These are phyloP conservation scores for Amanita pseudoporphyria DNA, from an alignment of 768 basidiomycete genomes.

Conservation along the genomic window DNA sequence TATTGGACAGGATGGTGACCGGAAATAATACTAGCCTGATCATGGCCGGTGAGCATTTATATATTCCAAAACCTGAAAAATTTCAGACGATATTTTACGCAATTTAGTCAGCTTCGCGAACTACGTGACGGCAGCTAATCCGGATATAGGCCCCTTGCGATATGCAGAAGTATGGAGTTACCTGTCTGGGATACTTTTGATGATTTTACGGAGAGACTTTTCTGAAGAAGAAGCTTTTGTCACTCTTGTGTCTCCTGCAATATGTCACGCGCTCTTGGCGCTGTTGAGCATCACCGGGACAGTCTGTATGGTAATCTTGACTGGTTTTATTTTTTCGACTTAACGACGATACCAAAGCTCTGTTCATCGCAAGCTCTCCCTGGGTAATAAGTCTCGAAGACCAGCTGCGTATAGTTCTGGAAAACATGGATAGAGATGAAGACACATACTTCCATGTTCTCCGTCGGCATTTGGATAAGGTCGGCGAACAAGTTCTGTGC, in stretches of 20 bases:
- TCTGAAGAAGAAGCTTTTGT: constrained; percentile 42
- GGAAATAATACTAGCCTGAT: neutral
- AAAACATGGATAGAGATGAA: neutral
- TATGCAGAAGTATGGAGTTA: constrained; percentile 46
- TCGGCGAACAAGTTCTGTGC: neutral
- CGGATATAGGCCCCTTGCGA: constrained; percentile 24
- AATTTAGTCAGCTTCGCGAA: constrained; percentile 36
- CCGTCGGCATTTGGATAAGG: neutral
- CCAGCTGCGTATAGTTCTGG: constrained; percentile 24
- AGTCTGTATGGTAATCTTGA: constrained; percentile 16
- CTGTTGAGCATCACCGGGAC: constrained; percentile 21
- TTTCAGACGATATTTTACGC: neutral
- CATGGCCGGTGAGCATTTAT: neutral
- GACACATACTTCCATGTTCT: neutral
- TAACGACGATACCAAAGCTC: constrained; percentile 11
- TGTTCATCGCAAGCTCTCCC: constrained; percentile 29
- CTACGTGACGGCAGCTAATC: constrained; percentile 25
- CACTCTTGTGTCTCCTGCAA: constrained; percentile 33
- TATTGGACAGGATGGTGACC: neutral
- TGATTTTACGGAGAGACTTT: constrained; percentile 37
- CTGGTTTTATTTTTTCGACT: neutral
- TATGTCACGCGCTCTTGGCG: constrained; percentile 39
- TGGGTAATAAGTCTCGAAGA: constrained; percentile 40
- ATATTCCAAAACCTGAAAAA: neutral
- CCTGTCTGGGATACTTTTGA: constrained; percentile 37